phyloP scores from a whole-genome alignment of 306 rosid genomes.

The Vachellia pachyceras region DNA sequence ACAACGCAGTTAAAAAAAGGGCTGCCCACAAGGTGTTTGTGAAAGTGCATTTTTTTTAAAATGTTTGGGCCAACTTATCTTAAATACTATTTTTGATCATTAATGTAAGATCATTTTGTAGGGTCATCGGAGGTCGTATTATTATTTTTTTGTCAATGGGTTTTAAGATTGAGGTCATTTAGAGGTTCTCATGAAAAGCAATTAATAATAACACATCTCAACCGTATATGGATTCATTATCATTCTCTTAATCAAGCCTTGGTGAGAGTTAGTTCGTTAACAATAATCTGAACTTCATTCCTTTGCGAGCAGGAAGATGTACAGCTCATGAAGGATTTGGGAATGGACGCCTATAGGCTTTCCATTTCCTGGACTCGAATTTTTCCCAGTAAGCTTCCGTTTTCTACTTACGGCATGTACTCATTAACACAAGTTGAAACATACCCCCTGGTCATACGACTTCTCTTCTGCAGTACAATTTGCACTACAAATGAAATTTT shows the following conservation, averaged over 20 bases:
- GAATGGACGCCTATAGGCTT: constrained; percentile 88
- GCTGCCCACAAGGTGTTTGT: no score
- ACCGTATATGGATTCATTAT: background rate
- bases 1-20: no score
- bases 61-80: no score
- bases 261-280: constrained; percentile 16
- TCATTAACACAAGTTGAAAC: background rate
- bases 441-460: no score
- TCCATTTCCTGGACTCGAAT: constrained; percentile 95
- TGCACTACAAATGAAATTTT: no score
- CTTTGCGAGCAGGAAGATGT: constrained; percentile 65
- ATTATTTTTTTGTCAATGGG: no score
- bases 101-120: no score
- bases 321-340: constrained; percentile 87
- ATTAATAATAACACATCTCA: background rate
- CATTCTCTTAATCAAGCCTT: constrained; percentile 5
- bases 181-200: background rate
- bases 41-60: no score
- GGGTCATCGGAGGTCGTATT: no score
- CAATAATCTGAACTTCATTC: background rate
- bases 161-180: no score
- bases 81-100: no score
- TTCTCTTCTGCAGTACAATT: no score
- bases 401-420: background rate
- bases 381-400: constrained; percentile 68